Conservation (phyloP, 2,329 filamentous ascomycete genomes). For the Beauveria pseudobassiana region DNA sequence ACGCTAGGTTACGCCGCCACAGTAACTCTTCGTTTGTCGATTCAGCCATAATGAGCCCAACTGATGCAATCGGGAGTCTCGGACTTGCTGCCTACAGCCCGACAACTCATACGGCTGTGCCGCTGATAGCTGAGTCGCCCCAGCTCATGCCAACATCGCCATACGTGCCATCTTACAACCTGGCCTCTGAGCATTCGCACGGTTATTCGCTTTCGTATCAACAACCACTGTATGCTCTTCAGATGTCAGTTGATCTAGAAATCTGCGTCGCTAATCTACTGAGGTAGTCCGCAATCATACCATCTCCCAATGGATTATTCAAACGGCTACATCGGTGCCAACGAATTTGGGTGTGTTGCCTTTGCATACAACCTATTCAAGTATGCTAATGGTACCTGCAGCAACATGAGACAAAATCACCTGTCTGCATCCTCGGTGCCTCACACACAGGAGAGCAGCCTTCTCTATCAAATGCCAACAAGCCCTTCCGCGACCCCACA, state of each 20-base stretch:
- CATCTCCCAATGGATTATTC: constrained; percentile 39
- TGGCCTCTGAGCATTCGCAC: constrained; percentile 35
- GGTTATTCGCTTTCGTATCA: constrained; percentile 27
- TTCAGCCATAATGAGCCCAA: constrained; percentile 25
- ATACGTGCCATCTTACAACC: constrained; percentile 44
- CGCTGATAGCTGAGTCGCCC: constrained; percentile 43
- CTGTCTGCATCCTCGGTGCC: neutral
- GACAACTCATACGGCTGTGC: constrained; percentile 37
- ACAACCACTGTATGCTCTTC: constrained; percentile 27
- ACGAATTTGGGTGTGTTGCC: constrained; percentile 1
- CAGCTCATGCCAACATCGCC: constrained; percentile 33
- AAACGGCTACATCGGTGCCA: constrained; percentile 12
- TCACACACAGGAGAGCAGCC: constrained; percentile 14
- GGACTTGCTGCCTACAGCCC: constrained; percentile 45
- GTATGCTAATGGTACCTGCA: neutral
- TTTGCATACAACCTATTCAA: neutral
- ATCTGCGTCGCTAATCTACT: neutral
- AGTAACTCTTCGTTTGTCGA: constrained; percentile 38
- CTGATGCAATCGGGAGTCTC: constrained; percentile 35
- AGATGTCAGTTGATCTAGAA: too few species aligned
- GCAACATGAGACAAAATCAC: neutral
- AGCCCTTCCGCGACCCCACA: neutral
- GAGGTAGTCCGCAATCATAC: constrained; percentile 22
- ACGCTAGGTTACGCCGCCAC: constrained; percentile 41
- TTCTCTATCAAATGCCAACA: constrained; percentile 35